These are phyloP conservation scores for Colletotrichum limetticola DNA, from an alignment of 2,329 filamentous ascomycete genomes.

Conservation along the genomic window DNA sequence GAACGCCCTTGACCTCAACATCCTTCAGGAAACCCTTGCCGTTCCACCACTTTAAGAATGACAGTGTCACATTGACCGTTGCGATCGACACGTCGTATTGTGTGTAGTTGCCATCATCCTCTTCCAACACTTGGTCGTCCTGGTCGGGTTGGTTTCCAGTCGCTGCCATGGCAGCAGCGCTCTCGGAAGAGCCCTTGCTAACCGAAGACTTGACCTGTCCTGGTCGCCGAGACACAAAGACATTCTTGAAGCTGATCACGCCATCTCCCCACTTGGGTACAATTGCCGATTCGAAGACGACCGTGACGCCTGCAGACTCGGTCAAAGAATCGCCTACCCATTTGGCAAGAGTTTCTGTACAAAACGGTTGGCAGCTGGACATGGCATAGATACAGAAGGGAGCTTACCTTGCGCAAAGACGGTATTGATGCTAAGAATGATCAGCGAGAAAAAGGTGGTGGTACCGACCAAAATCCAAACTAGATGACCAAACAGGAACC, in stretches of 20 bases:
- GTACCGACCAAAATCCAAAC: constrained; percentile 97
- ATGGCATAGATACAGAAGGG: background rate
- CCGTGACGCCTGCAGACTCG: constrained; percentile 89
- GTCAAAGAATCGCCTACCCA: constrained; percentile 97
- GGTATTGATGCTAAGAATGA: constrained; percentile 93
- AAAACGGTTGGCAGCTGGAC: constrained; percentile 33
- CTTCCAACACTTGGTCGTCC: constrained; percentile 57
- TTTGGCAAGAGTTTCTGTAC: constrained; percentile 84
- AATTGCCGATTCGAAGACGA: constrained; percentile 97
- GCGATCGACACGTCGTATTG: constrained; percentile 97
- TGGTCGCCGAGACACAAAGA: constrained; percentile 92
- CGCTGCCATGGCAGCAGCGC: constrained; percentile 86
- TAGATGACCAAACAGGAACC: constrained; percentile 93
- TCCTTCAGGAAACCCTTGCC: constrained; percentile 91
- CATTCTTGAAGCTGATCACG: constrained; percentile 95
- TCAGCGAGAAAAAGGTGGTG: constrained; percentile 93
- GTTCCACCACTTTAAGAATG: constrained; percentile 99
- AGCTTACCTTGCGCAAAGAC: constrained; percentile 88
- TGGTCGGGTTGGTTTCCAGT: constrained; percentile 69
- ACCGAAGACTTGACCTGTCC: constrained; percentile 85
- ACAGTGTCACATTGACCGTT: constrained; percentile 94
- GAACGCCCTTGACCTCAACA: constrained; percentile 92
- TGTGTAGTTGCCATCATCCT: constrained; percentile 95
- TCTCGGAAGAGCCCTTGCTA: constrained; percentile 88
- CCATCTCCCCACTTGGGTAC: constrained; percentile 96